Evolutionary conservation across 441 rosid species (phyloP), one percentile per base, ranked within the genome.

Genomic region (Breynia disticha): DNA sequence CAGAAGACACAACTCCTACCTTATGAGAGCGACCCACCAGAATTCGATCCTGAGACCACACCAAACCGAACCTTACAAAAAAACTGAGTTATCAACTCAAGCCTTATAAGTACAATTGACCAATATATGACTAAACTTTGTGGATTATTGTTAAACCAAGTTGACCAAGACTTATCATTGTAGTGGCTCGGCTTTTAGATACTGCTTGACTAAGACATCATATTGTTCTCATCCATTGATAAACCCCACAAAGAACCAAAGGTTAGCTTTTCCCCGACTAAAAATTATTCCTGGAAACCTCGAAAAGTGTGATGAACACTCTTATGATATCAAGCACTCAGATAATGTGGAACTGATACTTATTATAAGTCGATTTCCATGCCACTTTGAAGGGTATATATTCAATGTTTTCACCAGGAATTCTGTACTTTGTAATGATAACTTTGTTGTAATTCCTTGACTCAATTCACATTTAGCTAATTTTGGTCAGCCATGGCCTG

Each of bases 191-290:
- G 44, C 44, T 41, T 41, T 11, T 10, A 38, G 64, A 56, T 67
- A 64, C 52, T 19, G 41, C 63, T 32, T 44, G 65, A 66, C 22
- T 18, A 52, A 12, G 66, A 38, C 63, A 28, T 28, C 62, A 19
- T 6, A 22, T 54, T 63, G 28, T 24, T 46, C 56, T 54, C 35
- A 50, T 49, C 8, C 16, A 21, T 50, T 43, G 35, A 52, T 21
- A 46, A 62, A 57, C 68, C 72, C 74, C 77, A 63, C 68, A 55
- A 61, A 49, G 62, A 54, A 69, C 60, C 68, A 67, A 72, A 69
- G 57, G 7, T 16, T 17, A 65, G 62, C 72, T 67, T 72, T 70
- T 53, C 16, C 16, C 54, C 50, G 57, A 20, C 54, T 48, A 14
- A 45, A 52, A 35, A 39, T 7, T 58, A 20, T 48, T 69, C 74